phyloP scores from a whole-genome alignment of 352 stramenopile species.

The Globisporangium nodosum region DNA sequence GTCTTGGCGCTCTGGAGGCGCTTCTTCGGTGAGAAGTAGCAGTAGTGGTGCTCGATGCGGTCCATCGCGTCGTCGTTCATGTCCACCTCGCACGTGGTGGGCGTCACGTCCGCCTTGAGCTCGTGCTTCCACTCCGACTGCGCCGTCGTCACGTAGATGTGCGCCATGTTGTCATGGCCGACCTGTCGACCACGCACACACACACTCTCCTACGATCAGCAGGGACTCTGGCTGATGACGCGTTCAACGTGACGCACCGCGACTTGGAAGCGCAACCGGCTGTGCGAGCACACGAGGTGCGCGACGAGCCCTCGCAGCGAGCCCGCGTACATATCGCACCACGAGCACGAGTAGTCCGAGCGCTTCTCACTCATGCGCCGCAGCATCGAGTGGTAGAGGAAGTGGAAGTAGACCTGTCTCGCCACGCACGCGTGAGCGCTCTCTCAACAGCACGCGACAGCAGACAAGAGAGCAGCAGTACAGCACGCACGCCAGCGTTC shows the following conservation, averaged over 20 bases:
- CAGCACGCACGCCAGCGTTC: slow-evolving; percentile 9
- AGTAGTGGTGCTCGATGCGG: slow-evolving; percentile 64
- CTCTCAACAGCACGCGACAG: neutral
- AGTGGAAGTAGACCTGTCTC: slow-evolving; percentile 78
- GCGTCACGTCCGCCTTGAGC: slow-evolving; percentile 18
- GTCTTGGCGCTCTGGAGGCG: slow-evolving; percentile 15
- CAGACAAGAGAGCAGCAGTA: too few species aligned
- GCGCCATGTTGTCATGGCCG: slow-evolving; percentile 70
- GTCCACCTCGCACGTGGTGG: slow-evolving; percentile 48
- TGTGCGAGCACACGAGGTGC: slow-evolving; percentile 74
- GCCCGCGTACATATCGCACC: slow-evolving; percentile 79
- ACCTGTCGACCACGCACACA: slow-evolving; percentile 22
- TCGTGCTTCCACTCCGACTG: slow-evolving; percentile 21
- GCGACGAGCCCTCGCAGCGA: slow-evolving; percentile 65
- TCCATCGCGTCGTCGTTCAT: slow-evolving; percentile 42
- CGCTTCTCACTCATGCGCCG: slow-evolving; percentile 78
- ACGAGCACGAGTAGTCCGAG: slow-evolving; percentile 74
- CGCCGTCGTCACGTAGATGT: slow-evolving; percentile 77
- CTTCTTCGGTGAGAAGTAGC: slow-evolving; percentile 52
- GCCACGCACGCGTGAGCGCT: neutral
- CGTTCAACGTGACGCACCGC: slow-evolving; percentile 22
- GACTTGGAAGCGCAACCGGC: slow-evolving; percentile 75
- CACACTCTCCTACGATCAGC: too few species aligned
- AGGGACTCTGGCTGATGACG: too few species aligned
- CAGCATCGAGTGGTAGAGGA: slow-evolving; percentile 77